Evolutionary conservation across 495 filamentous ascomycete species (phyloP).

Genomic region (Neurospora sp.): DNA sequence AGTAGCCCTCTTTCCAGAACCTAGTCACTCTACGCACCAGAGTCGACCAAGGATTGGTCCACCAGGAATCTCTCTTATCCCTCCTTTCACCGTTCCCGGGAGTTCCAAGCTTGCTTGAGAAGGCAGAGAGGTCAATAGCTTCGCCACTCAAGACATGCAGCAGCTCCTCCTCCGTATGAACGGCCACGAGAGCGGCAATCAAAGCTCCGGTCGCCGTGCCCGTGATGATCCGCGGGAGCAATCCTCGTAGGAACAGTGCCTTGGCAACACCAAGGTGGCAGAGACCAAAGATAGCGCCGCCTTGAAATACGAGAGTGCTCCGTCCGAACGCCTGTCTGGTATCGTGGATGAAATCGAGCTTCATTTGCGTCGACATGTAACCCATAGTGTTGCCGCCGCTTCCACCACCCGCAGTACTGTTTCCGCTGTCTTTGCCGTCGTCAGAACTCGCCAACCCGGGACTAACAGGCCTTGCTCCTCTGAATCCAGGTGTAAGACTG

Average conservation of each 20-base stretch:
- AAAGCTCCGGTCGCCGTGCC: slow-evolving; percentile 86
- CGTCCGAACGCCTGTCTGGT: slow-evolving; percentile 84
- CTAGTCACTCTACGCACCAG: slow-evolving; percentile 50
- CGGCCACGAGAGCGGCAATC: slow-evolving; percentile 80
- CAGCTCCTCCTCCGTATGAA: slow-evolving; percentile 83
- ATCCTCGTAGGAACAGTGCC: slow-evolving; percentile 71
- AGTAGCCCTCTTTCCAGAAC: slow-evolving; percentile 65
- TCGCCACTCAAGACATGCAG: slow-evolving; percentile 64
- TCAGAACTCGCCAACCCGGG: slow-evolving; percentile 2
- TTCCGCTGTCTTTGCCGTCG: neutral
- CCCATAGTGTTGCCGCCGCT: slow-evolving; percentile 4
- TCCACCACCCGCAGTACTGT: neutral
- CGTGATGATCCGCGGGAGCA: slow-evolving; percentile 82
- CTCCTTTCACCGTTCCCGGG: slow-evolving; percentile 4
- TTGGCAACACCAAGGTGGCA: slow-evolving; percentile 90
- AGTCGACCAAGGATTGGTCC: slow-evolving; percentile 42
- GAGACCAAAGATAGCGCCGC: slow-evolving; percentile 83
- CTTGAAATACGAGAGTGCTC: slow-evolving; percentile 78
- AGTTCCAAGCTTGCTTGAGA: slow-evolving; percentile 37
- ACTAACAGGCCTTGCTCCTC: neutral
- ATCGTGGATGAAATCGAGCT: slow-evolving; percentile 82
- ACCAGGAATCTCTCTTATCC: slow-evolving; percentile 11
- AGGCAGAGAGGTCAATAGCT: slow-evolving; percentile 75
- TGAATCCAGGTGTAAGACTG: neutral
- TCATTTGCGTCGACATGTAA: slow-evolving; percentile 63